Conservation (phyloP, 2,329 filamentous ascomycete genomes). For the Clathrospora elynae region DNA sequence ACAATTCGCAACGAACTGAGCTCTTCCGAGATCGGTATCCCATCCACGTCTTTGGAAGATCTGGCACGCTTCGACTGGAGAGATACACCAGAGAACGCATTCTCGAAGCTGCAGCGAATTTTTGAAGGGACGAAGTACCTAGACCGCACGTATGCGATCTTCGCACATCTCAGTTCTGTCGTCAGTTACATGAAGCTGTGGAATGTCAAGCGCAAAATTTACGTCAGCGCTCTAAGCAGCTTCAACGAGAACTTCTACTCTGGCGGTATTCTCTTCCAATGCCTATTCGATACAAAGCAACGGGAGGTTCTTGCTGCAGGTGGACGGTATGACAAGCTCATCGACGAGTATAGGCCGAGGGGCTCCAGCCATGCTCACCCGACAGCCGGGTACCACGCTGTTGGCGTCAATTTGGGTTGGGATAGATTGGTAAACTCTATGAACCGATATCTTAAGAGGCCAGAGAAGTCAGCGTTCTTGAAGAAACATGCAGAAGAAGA, state of each 20-base stretch:
- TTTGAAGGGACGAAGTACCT: constrained; percentile 61
- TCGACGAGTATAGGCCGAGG: constrained; percentile 79
- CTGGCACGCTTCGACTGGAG: constrained; percentile 89
- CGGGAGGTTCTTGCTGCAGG: constrained; percentile 88
- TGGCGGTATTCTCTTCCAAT: constrained; percentile 82
- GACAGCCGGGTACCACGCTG: constrained; percentile 67
- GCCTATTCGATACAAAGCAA: constrained; percentile 81
- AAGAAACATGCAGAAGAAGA: constrained; percentile 71
- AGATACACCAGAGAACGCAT: constrained; percentile 73
- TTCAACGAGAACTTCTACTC: constrained; percentile 91
- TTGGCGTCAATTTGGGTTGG: constrained; percentile 91
- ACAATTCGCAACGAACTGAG: constrained; percentile 83
- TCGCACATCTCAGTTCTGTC: constrained; percentile 80
- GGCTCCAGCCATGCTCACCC: constrained; percentile 60
- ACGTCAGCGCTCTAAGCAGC: constrained; percentile 82
- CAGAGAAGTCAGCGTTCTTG: constrained; percentile 59
- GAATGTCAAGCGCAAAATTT: constrained; percentile 76
- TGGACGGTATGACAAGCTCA: constrained; percentile 87
- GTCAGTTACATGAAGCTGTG: constrained; percentile 77
- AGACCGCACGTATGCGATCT: constrained; percentile 59
- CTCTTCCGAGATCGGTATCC: constrained; percentile 78
- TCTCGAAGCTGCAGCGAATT: constrained; percentile 64
- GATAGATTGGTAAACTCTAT: constrained; percentile 75
- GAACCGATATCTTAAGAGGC: constrained; percentile 56
- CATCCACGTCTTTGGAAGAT: constrained; percentile 88